phyloP scores from a whole-genome alignment of 257 asterid genomes.

The Solanum virginianum region DNA sequence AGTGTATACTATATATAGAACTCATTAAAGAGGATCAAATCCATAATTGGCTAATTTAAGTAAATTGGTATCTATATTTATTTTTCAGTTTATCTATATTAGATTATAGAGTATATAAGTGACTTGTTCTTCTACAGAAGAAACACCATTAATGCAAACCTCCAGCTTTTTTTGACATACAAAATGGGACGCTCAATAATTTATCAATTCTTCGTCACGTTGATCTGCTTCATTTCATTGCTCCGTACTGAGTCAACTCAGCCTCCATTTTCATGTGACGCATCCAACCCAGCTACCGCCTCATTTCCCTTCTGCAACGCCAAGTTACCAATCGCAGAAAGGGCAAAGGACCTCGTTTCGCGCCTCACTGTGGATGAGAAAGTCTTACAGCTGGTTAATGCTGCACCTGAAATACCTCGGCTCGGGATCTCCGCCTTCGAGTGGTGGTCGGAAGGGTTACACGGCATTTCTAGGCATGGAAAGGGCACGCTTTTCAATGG shows the following conservation, averaged over 20 bases:
- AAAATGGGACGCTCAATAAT: neutral
- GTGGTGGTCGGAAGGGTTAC: slow-evolving; percentile 84
- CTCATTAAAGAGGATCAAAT: neutral
- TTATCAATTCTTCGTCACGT: neutral
- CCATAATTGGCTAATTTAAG: neutral
- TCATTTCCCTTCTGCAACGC: slow-evolving; percentile 43
- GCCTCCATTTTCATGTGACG: slow-evolving; percentile 56
- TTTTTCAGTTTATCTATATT: neutral
- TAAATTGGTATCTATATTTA: neutral
- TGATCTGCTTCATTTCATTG: neutral
- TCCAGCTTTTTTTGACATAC: neutral
- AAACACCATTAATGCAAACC: neutral
- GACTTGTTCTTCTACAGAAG: neutral
- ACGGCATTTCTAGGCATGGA: slow-evolving; percentile 54
- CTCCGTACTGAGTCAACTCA: neutral
- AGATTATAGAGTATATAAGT: neutral
- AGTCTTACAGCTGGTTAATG: slow-evolving; percentile 41
- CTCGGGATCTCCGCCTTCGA: slow-evolving; percentile 56
- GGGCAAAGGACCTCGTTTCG: slow-evolving; percentile 43
- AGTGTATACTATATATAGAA: neutral
- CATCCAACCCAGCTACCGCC: slow-evolving; percentile 21
- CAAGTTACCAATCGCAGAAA: slow-evolving; percentile 6
- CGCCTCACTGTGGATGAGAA: slow-evolving; percentile 60
- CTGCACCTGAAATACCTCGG: slow-evolving; percentile 47
- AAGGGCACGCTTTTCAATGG: slow-evolving; percentile 40